Conservation (phyloP, 2,329 filamentous ascomycete species). For the Fusarium cyanostomum region DNA sequence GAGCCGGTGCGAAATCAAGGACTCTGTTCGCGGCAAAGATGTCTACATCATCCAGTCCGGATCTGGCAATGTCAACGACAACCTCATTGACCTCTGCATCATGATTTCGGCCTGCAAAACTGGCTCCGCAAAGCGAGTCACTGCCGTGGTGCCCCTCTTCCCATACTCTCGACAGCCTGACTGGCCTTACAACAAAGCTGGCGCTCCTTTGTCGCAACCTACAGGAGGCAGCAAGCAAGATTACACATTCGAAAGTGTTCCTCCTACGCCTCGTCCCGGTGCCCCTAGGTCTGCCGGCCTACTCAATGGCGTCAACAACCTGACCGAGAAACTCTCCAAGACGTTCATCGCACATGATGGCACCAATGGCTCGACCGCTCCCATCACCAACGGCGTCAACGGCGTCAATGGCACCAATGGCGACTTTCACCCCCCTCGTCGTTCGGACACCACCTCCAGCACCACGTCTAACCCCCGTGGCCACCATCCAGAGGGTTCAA, state of each 20-base stretch:
- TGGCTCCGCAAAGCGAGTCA: constrained; percentile 90
- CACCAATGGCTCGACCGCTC: constrained; percentile 6
- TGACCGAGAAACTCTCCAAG: constrained; percentile 79
- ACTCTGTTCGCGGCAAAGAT: constrained; percentile 97
- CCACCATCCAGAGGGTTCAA: constrained; percentile 52
- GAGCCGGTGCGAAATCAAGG: constrained; percentile 93
- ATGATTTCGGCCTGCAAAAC: constrained; percentile 98
- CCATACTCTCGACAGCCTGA: constrained; percentile 97
- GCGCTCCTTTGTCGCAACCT: constrained; percentile 83
- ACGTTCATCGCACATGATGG: constrained; percentile 64
- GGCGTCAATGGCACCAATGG: constrained; percentile 38
- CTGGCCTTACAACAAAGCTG: constrained; percentile 94
- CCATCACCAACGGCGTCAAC: constrained; percentile 37
- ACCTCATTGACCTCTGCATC: constrained; percentile 95
- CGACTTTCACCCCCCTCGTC: constrained; percentile 47
- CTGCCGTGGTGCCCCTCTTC: constrained; percentile 92
- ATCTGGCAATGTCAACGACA: constrained; percentile 92
- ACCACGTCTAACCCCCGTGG: constrained; percentile 48
- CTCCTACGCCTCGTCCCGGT: constrained; percentile 81
- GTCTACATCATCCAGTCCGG: constrained; percentile 98
- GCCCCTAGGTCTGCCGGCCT: constrained; percentile 73
- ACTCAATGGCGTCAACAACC: constrained; percentile 71
- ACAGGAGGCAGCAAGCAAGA: constrained; percentile 60
- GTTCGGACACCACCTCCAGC: constrained; percentile 50
- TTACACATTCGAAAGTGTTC: constrained; percentile 92